Base-by-base conservation (phyloP, 768 basidiomycete species). In the Suillus clintonianus region DNA sequence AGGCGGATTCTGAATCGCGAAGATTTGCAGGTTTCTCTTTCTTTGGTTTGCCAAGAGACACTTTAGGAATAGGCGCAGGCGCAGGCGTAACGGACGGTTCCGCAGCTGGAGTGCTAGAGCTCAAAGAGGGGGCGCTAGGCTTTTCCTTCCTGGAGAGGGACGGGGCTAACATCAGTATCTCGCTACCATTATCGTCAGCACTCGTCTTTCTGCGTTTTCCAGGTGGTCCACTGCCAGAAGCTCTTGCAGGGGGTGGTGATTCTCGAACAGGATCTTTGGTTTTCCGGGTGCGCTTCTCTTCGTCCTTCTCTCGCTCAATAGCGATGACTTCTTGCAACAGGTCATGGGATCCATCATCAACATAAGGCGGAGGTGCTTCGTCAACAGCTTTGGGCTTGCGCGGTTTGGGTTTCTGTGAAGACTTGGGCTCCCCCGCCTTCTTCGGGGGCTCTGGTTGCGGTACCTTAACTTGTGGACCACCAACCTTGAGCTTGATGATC, bases 271-370 rank as follows among this genome's bases (percentile, higher is more conserved):
- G 77, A 43, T 79, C 84, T n/a, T 70, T 70, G 8, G 75, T 68
- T 55, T 77, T 77, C 41, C 84, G 81, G 32, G 81, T 80, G 34
- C 83, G 83, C 45, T 78, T 80, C 64, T 82, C 81, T 69, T 88
- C 85, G 60, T 81, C 80, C 73, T 87, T 85, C 74, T 88, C 86
- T 60, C 84, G 80, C 71, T 93, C 91, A 45, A 92, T 89, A 9
- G 91, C 91, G 60, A 92, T 83, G 22, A 94, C 90, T 72, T 93
- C 91, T 72, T 92, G 89, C 3, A 92, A 77, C 45, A 94, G 81
- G 69, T 94, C 91, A 67, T 90, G 87, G 34, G 89, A 90, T n/a
- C 89, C 91, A 74, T 92, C 91, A 67, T 92, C 90, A 50, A 89
- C 83, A 70, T 89, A 89, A 4, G 88, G 83, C 3, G 87, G 86